Base-by-base conservation (phyloP, 179 eudicot genomes). In the Silene coronaria region DNA sequence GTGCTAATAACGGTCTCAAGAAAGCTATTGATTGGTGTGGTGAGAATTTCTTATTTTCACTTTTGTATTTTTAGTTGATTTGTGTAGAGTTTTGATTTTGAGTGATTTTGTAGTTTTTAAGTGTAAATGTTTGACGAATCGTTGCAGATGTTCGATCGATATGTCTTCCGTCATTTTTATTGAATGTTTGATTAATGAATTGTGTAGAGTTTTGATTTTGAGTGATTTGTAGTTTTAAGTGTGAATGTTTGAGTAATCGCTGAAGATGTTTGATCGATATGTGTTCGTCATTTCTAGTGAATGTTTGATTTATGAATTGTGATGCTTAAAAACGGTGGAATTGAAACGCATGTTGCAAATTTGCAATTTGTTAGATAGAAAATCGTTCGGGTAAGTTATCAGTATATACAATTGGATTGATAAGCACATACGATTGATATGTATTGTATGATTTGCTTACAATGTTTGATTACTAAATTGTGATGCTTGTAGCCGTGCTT, bases 11-110 rank as follows among this genome's bases (percentile, higher is more conserved):
- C 59, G 98, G 98, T 19, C 84, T 94, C 78, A 92, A 89, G 85
- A 92, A 89, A 68, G 95, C 98, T 71, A 75, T 92, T 70, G 91
- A 94, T 68, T 90, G 92, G 83, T 94, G 96, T 73, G 98, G 97
- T 94, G 71, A 63, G 83, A n/a, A 48, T 2, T 42, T 61, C 32
- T 16, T 48, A 2, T 34, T 22, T 28, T 6, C 21, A 4, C 8
- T 42, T 42, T 42, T 42, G 6, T 42, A 7, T 42, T 51, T 53
- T 53, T 17, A 53, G 58, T 17, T 60, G 55, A 32, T 48, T 60
- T 61, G 16, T 36, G 28, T 46, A 1, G 45, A 2, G 38, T 48
- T 23, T 30, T 71, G 6, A 32, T 28, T n/a, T n/a, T 34, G 0
- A 64, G 14, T 61, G 0, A 36, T 70, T 21, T n/a, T 6, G 28